Percentiles rank a stretch among this genome's conserved stretches.
Evolutionary conservation across 192 early-diverging fungal species (phyloP).

Genomic region (Coemansia sp.): DNA sequence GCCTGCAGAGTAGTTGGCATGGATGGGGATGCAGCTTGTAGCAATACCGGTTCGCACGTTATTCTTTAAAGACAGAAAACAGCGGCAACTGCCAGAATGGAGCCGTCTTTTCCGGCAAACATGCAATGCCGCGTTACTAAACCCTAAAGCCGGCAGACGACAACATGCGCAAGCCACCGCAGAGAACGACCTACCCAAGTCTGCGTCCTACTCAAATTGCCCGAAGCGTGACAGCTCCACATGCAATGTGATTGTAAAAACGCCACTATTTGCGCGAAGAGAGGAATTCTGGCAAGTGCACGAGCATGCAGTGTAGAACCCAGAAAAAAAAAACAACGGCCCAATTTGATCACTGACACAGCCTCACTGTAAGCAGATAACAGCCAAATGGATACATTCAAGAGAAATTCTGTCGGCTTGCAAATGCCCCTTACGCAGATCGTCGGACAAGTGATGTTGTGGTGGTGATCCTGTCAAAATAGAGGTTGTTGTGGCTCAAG

Average conservation of each 20-base stretch:
- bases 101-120: background rate
- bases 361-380: background rate
- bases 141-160: background rate
- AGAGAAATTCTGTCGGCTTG: background rate
- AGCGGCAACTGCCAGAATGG: background rate
- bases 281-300: background rate
- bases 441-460: background rate
- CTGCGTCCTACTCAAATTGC: slow-evolving; percentile 3
- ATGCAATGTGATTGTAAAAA: background rate
- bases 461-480: background rate
- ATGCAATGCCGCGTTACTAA: background rate
- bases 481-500: background rate
- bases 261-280: background rate
- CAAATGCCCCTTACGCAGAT: background rate
- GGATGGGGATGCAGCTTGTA: background rate
- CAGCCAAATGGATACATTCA: background rate
- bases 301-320: background rate
- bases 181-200: background rate
- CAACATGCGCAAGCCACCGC: slow-evolving; percentile 3
- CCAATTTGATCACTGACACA: background rate
- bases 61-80: background rate
- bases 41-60: background rate
- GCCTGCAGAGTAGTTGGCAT: background rate
- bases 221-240: background rate
- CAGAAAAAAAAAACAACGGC: background rate